Evolutionary conservation across 2,329 filamentous ascomycete genomes (phyloP), one percentile per base, ranked within the genome.

Genomic region (Hysterium pulicare): DNA sequence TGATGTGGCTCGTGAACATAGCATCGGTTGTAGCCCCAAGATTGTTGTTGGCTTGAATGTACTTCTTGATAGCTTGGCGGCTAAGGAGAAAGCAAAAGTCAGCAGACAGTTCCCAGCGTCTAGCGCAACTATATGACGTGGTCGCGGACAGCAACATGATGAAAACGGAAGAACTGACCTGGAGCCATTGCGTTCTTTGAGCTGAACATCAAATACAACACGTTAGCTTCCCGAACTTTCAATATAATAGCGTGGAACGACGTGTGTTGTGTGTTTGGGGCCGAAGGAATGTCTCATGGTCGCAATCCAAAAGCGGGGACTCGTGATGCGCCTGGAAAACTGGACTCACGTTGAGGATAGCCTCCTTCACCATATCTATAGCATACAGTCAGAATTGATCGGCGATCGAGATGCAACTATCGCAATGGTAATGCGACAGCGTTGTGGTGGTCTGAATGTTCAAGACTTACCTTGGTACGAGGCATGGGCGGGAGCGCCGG

Each of bases 1-100:
- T 93, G 81, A 94, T 89, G 60, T 90, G 84, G 48, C 78, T 78
- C 65, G 82, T 83, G 67, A 87, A 86, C 44, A 75, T 73, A 42
- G 70, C 68, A 49, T 78, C 76, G 52, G 70, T 74, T 42, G 77
- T 71, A 50, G 62, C 69, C 51, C 70, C 72, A 57, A 83, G 72
- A 61, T 78, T 79, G 75, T 86, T 86, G 78, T 86, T 87, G 64
- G 78, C 77, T 64, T 76, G 75, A 54, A 87, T 81, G 67, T 87
- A 87, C 68, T 87, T 87, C 77, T 86, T 86, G 66, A 87, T 78
- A 42, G 81, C 80, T 70, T 84, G 81, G 63, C 84, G 84, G 66
- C 81, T 84, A 65, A 61, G 41, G 47, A 46, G 49, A 43, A 44
- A 46, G 58, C 51, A 46, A 42, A 48, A 32, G 63, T 71, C 55